Percentiles rank a stretch among this genome's conserved stretches.
phyloP scores from a whole-genome alignment of 2,329 filamentous ascomycete species.

The Coccinonectria pachysandricola region DNA sequence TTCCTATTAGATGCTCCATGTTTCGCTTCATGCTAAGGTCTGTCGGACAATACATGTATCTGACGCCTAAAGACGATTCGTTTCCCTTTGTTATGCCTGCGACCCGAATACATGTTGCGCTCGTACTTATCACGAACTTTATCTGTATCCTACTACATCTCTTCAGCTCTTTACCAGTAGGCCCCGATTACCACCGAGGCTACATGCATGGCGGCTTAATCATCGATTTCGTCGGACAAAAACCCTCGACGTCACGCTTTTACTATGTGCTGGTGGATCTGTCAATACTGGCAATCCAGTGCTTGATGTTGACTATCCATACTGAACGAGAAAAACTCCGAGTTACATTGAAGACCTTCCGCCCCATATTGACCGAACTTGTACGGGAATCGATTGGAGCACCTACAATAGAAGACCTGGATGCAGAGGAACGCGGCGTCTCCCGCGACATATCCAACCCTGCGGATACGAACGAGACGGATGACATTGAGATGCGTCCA shows the following conservation, averaged over 20 bases:
- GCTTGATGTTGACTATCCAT: conserved; percentile 54
- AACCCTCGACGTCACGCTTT: conserved; percentile 46
- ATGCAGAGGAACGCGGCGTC: conserved; percentile 47
- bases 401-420: conserved; percentile 37
- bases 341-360: conserved; percentile 33
- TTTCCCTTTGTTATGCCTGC: conserved; percentile 46
- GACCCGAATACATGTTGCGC: conserved; percentile 44
- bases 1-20: conserved; percentile 47
- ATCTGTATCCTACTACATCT: conserved; percentile 52
- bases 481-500: conserved; percentile 37
- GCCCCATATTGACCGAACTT: conserved; percentile 21
- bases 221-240: conserved; percentile 59
- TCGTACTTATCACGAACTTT: conserved; percentile 47
- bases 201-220: conserved; percentile 59
- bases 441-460: conserved; percentile 28
- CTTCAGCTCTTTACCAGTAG: conserved; percentile 41
- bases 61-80: conserved; percentile 51
- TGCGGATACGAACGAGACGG: conserved; percentile 25
- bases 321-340: conserved; percentile 48
- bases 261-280: conserved; percentile 47
- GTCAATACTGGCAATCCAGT: conserved; percentile 46
- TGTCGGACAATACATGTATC: conserved; percentile 50
- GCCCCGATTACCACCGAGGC: conserved; percentile 51
- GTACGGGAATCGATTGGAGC: conserved; percentile 16
- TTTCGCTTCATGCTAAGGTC: conserved; percentile 50